These are phyloP conservation scores for Cylindrotheca fusiformis DNA, from an alignment of 108 stramenopile genomes.

Conservation along the genomic window DNA sequence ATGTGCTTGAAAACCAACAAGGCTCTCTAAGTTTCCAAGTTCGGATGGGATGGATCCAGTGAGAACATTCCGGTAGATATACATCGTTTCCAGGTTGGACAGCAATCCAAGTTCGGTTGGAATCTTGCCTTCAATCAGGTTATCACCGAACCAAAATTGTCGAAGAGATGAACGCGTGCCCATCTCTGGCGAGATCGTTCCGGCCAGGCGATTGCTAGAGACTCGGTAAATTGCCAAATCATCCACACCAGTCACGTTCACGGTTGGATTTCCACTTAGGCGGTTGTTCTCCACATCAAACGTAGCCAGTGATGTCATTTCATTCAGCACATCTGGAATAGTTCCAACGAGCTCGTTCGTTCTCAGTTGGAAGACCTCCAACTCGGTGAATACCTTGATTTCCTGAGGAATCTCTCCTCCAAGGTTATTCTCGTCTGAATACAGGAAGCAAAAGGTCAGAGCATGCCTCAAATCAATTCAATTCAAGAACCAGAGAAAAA, in stretches of 20 bases:
- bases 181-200: constrained; percentile 12
- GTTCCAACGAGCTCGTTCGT: constrained; percentile 28
- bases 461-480: not conserved
- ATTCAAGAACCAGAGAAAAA: not conserved
- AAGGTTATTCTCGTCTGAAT: constrained; percentile 8
- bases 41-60: constrained; percentile 34
- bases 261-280: constrained; percentile 20
- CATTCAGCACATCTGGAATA: constrained; percentile 30
- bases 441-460: not conserved
- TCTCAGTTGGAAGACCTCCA: constrained; percentile 23
- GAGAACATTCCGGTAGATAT: constrained; percentile 24
- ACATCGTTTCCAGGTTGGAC: constrained; percentile 22
- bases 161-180: constrained; percentile 2
- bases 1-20: constrained; percentile 25
- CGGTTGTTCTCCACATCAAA: constrained; percentile 30
- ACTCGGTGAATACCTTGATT: constrained; percentile 21
- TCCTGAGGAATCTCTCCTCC: constrained; percentile 28
- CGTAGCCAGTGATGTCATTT: constrained; percentile 7
- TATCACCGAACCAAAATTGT: constrained; percentile 31
- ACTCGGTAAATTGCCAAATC: constrained; percentile 22
- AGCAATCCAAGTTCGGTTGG: constrained; percentile 23
- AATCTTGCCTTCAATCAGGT: constrained; percentile 32
- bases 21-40: constrained; percentile 18
- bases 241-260: constrained; percentile 19
- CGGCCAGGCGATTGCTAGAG: constrained; percentile 26